Base-by-base conservation (phyloP, 345 rosid species). In the Salix viminalis region DNA sequence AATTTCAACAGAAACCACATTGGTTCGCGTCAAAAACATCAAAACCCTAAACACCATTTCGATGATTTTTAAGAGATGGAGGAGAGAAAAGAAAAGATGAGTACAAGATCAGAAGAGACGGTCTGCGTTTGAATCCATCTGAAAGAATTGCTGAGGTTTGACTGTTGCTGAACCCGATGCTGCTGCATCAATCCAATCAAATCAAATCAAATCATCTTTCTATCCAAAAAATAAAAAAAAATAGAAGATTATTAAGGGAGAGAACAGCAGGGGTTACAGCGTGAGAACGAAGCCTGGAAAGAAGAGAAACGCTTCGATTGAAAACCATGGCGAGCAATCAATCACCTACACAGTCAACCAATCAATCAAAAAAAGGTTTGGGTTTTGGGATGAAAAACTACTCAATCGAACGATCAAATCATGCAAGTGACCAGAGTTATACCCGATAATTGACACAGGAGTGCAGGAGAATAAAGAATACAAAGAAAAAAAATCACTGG, bases 91-190 rank as follows among this genome's bases (percentile, higher is more conserved):
- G 28, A 42, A 11, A 10, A 42, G 73, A 65, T 62, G 68, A 74
- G 73, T 85, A 95, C 99, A 68, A 90, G 78, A 39, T 93, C 94
- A 7, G 92, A 81, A 44, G 94, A 88, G 79, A 70, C 85, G 82
- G 70, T 86, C 88, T 90, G 97, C 85, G 83, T 90, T 84, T 95
- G 99, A 79, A 92, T 86, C 97, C 97, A 91, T 91, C 99, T 84
- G 3, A 90, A 87, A 0, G 97, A 91, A 66, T 85, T 85, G 81
- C 84, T 75, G 69, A 90, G 89, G 75, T 77, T 84, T 65, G 94
- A 46, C 52, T 46, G 85, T 19, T 88, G 97, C 48, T 87, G 94
- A 37, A 75, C 87, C 97, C 92, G 84, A 2, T 56, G 67, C 14
- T 79, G 13, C 65, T 70, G 11, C 10, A 79, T 67, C 34, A 65